Evolutionary conservation across 345 rosid species (phyloP).

Genomic region (Physaria fendleri): DNA sequence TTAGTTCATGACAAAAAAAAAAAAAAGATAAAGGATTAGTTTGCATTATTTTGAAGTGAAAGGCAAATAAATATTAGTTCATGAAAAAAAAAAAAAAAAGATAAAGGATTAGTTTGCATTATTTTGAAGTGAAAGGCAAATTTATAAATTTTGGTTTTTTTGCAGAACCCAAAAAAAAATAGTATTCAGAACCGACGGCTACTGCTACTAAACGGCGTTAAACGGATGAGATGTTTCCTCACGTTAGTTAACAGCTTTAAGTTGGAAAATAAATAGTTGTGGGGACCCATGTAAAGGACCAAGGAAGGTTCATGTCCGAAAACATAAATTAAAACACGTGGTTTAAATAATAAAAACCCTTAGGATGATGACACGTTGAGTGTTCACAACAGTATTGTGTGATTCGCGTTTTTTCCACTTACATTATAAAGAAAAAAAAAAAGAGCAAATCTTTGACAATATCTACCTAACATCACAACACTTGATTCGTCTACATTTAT

Average conservation of each 20-base stretch:
- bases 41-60: too few relatives aligned
- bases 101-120: too few relatives aligned
- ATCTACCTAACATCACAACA: conserved; percentile 21
- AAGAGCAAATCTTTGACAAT: not conserved
- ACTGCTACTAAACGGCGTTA: conserved; percentile 14
- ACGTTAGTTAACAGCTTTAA: not conserved
- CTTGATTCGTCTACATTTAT: too few relatives aligned
- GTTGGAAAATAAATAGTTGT: not conserved
- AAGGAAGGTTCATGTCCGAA: not conserved
- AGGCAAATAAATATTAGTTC: too few relatives aligned
- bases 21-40: not conserved
- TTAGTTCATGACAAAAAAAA: not conserved
- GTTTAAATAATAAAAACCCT: not conserved
- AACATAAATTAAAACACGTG: conserved; percentile 22
- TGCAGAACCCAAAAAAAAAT: too few relatives aligned
- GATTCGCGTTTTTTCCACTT: conserved; percentile 24
- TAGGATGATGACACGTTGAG: conserved; percentile 21
- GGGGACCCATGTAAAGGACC: conserved; percentile 13
- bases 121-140: too few relatives aligned
- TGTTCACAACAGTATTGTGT: conserved; percentile 3
- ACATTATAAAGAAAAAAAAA: not conserved
- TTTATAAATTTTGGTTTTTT: too few relatives aligned
- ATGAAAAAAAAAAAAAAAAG: not conserved
- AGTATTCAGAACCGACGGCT: not conserved
- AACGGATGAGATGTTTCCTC: not conserved